phyloP scores from a whole-genome alignment of 371 early-diverging fungal genomes.

The Nosema muscidifuracis region DNA sequence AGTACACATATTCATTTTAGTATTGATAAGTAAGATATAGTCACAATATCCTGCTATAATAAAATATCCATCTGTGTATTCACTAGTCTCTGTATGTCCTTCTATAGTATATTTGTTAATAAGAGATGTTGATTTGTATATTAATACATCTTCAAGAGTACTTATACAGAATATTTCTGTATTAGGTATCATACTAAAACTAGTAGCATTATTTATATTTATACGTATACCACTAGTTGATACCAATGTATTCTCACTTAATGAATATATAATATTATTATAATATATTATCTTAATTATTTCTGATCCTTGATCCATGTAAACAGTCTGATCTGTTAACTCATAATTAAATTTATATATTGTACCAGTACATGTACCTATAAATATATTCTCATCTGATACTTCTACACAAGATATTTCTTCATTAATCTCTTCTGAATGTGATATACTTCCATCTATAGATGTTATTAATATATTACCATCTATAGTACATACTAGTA shows the following conservation, averaged over 20 bases:
- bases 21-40: slow-evolving; percentile 39
- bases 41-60: slow-evolving; percentile 48
- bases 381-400: slow-evolving; percentile 16
- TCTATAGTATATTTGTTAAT: slow-evolving; percentile 31
- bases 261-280: slow-evolving; percentile 12
- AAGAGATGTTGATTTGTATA: slow-evolving; percentile 30
- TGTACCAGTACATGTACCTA: slow-evolving; percentile 35
- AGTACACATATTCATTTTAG: slow-evolving; percentile 20
- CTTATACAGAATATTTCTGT: slow-evolving; percentile 42
- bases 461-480: slow-evolving; percentile 33
- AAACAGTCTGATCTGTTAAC: slow-evolving; percentile 12
- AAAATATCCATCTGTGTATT: slow-evolving; percentile 39
- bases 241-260: slow-evolving; percentile 23
- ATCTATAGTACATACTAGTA: slow-evolving; percentile 35
- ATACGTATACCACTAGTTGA: slow-evolving; percentile 8
- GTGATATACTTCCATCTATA: slow-evolving; percentile 1
- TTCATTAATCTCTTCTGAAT: slow-evolving; percentile 24
- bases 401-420: slow-evolving; percentile 33
- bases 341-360: slow-evolving; percentile 37
- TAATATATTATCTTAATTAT: slow-evolving; percentile 22
- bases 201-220: not conserved
- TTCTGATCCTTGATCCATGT: slow-evolving; percentile 23
- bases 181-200: slow-evolving; percentile 20
- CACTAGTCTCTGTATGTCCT: slow-evolving; percentile 13
- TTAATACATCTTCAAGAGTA: slow-evolving; percentile 6